Percentiles rank a stretch among this genome's conserved stretches.
Evolutionary conservation across 2,329 filamentous ascomycete genomes (phyloP).

Genomic region (Pseudogymnoascus sp.): DNA sequence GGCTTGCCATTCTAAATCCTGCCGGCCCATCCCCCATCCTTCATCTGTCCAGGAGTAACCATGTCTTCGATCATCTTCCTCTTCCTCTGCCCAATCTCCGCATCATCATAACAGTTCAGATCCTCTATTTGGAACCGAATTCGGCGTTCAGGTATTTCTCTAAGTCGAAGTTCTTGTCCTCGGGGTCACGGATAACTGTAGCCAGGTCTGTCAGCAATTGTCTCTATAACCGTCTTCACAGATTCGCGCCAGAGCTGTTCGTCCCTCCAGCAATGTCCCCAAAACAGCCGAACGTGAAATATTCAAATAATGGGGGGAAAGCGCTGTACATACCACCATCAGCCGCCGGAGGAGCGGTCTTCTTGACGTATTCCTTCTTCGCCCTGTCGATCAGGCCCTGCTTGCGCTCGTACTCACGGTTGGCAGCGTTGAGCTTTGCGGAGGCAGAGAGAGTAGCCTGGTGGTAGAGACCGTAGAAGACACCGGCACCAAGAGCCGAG

Average conservation of each 20-base stretch:
- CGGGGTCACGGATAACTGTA: conserved; percentile 66
- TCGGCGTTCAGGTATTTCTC: conserved; percentile 70
- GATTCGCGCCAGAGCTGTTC: background rate
- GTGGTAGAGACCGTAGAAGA: conserved; percentile 95
- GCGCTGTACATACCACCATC: conserved; percentile 6
- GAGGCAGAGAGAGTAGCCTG: conserved; percentile 71
- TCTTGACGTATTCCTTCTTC: conserved; percentile 84
- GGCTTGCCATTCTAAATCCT: conserved; percentile 13
- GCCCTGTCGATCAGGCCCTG: conserved; percentile 86
- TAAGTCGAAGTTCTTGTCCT: conserved; percentile 87
- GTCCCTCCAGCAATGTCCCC: background rate
- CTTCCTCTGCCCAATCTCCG: conserved; percentile 8
- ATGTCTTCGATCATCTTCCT: conserved; percentile 13
- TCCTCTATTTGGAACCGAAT: conserved; percentile 25
- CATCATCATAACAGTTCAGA: conserved; percentile 10
- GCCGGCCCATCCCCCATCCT: background rate
- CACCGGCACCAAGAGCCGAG: conserved; percentile 82
- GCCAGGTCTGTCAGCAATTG: conserved; percentile 8
- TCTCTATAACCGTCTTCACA: background rate
- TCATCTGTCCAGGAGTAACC: background rate
- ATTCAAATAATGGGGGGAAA: background rate
- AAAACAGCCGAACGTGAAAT: background rate
- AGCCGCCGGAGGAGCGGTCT: conserved; percentile 49
- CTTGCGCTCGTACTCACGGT: conserved; percentile 87
- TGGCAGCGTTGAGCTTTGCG: conserved; percentile 62